phyloP scores from a whole-genome alignment of 768 basidiomycete species.

The Boletus fagicola region DNA sequence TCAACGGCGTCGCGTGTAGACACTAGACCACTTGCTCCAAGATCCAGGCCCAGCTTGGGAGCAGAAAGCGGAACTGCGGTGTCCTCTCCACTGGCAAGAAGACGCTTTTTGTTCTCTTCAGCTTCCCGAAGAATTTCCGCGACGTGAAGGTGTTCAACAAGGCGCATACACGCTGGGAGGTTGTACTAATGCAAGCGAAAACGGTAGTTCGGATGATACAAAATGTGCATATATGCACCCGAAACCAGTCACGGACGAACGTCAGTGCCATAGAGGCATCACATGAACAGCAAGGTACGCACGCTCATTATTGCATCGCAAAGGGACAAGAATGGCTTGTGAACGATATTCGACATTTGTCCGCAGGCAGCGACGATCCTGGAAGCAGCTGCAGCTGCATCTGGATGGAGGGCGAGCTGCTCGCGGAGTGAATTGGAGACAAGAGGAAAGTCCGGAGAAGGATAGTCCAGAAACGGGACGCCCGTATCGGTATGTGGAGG shows the following conservation, averaged over 20 bases:
- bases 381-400: slow-evolving; percentile 56
- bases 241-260: not conserved
- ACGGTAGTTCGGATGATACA: not conserved
- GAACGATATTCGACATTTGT: slow-evolving; percentile 63
- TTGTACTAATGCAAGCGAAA: slow-evolving; percentile 50
- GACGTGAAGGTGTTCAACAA: slow-evolving; percentile 69
- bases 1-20: not conserved
- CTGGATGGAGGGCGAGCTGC: slow-evolving; percentile 56
- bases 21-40: not conserved
- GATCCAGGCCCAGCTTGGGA: not conserved
- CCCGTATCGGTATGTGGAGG: not conserved
- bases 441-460: slow-evolving; percentile 51
- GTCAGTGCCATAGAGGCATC: slow-evolving; percentile 2
- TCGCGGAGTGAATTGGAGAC: slow-evolving; percentile 49
- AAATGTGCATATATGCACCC: slow-evolving; percentile 16
- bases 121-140: slow-evolving; percentile 69
- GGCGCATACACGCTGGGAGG: slow-evolving; percentile 69
- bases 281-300: slow-evolving; percentile 25
- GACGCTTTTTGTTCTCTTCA: slow-evolving; percentile 41
- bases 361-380: slow-evolving; percentile 68
- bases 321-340: slow-evolving; percentile 65
- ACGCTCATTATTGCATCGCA: slow-evolving; percentile 75
- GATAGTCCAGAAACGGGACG: slow-evolving; percentile 43
- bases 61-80: not conserved
- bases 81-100: slow-evolving; percentile 40